Evolutionary conservation across 108 stramenopile species (phyloP), one percentile per base, ranked within the genome.

Genomic region (Skeletonema costatum): DNA sequence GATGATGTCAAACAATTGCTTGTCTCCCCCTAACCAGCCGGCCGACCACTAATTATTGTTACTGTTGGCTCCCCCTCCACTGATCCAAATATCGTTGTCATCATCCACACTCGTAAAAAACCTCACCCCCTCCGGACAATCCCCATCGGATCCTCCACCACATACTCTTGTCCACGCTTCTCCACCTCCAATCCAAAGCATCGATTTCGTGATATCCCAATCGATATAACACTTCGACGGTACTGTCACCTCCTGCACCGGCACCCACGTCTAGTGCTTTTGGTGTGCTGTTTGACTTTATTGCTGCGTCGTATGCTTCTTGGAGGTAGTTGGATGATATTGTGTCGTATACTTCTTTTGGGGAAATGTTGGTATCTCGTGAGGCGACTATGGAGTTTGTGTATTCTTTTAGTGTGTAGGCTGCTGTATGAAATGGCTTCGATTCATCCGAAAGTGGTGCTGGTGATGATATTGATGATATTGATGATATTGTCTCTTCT

Each of bases 191-290:
- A 75, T 96, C 95, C n/a, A 93, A 48, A 1, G 92, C 92, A 71
- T 93, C 92, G 36, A 94, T 94, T 3, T 58, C 30, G 14, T 61
- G 71, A 69, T 87, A 93, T 35, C 95, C 95, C 64, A 92, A 44
- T 56, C 88, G 67, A 56, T 88, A 92, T 29, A 96, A 69, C 0
- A 92, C 86, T 65, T 92, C 82, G n/a, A n/a, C n/a, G 1, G 95
- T 96, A 21, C 89, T 90, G n/a, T n/a, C 4, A 93, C 89, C 89
- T 2, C 95, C 95, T 0, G 95, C 95, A 21, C 95, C 95, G 14
- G 92, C 91, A 30, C 95, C 95, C 3, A 93, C 87, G 77, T 96
- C 95, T 19, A 93, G 68, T 5, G 88, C 90, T 42, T 79, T 56
- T 13, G 71, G 65, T 25, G 30, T 64, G 0, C 9, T 33, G 19